These are phyloP conservation scores for Dioscorea zingiberensis DNA, from an alignment of 106 monocot genomes.

Conservation along the genomic window DNA sequence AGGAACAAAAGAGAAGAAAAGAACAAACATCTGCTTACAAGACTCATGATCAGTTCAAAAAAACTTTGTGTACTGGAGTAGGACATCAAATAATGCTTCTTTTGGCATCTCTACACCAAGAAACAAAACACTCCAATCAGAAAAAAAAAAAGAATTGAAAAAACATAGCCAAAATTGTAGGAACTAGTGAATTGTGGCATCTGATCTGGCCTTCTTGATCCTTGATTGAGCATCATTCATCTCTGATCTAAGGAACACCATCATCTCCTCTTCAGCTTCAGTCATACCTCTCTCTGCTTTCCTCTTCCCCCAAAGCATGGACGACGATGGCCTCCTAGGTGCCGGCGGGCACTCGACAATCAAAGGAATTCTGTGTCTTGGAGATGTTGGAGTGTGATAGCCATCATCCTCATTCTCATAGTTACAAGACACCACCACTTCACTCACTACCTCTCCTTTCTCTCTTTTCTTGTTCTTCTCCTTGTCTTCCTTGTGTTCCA, in stretches of 20 bases:
- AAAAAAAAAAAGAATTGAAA: neutral
- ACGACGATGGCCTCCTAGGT: constrained; percentile 3
- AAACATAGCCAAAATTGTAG: no score
- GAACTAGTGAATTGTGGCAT: neutral
- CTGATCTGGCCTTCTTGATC: constrained; percentile 1
- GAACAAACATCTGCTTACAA: neutral
- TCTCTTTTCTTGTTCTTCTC: neutral
- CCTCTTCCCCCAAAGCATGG: neutral
- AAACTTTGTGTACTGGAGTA: no score
- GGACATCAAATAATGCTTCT: no score
- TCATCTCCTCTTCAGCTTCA: neutral
- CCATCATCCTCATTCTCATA: constrained; percentile 11
- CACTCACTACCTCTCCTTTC: neutral
- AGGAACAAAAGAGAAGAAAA: neutral
- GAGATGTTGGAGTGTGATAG: constrained; percentile 26
- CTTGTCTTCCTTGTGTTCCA: no score
- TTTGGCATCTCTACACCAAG: no score
- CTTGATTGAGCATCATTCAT: neutral
- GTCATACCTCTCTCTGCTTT: neutral
- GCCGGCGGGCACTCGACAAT: constrained; percentile 15
- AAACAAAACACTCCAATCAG: neutral
- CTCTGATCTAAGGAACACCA: neutral
- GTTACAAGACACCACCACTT: neutral
- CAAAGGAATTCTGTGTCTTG: constrained; percentile 9
- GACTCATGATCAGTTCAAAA: neutral